Conservation (phyloP, 2,329 filamentous ascomycete genomes). For the Penicillium sp. region DNA sequence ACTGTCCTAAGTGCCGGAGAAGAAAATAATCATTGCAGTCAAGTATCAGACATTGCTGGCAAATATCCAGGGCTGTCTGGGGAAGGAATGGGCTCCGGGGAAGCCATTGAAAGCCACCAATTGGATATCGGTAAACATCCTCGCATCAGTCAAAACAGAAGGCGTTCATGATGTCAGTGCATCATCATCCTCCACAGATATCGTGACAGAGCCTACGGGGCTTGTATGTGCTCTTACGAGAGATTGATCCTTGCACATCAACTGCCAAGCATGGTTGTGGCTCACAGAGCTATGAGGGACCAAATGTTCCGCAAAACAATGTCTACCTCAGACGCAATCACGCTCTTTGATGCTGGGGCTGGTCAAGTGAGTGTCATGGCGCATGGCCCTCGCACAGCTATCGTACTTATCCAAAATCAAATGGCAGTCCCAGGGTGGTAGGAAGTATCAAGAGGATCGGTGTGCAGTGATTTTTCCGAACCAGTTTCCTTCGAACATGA, state of each 20-base stretch:
- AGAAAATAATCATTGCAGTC: background rate
- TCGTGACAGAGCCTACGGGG: background rate
- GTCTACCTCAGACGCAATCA: conserved; percentile 27
- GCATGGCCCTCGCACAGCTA: background rate
- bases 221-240: background rate
- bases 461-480: conserved; percentile 30
- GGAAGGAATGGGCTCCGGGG: conserved; percentile 6
- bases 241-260: background rate
- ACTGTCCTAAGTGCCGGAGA: background rate
- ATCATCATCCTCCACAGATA: conserved; percentile 23
- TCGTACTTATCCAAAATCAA: conserved; percentile 1
- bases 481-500: conserved; percentile 29
- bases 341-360: conserved; percentile 34
- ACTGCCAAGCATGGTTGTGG: conserved; percentile 12
- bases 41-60: background rate
- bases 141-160: background rate
- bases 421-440: conserved; percentile 31
- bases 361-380: conserved; percentile 26
- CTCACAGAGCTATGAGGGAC: conserved; percentile 16
- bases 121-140: background rate
- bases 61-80: background rate
- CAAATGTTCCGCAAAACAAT: conserved; percentile 27
- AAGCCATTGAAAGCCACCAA: conserved; percentile 3
- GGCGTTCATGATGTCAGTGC: conserved; percentile 30
- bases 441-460: conserved; percentile 35